Conservation (phyloP, 2,329 filamentous ascomycete genomes). For the Fusarium graminum region DNA sequence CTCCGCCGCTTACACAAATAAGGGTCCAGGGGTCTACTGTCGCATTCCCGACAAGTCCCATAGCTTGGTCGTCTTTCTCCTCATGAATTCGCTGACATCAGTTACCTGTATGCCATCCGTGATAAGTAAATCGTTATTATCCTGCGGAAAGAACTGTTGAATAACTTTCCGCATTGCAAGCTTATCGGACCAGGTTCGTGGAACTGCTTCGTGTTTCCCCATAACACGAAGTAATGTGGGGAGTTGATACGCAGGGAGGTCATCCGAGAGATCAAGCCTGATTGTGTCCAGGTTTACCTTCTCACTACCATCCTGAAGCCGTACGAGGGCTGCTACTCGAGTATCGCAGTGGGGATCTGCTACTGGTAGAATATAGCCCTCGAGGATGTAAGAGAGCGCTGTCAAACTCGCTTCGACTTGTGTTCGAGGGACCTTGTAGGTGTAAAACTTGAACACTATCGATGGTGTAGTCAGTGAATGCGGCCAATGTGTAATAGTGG, state of each 20-base stretch:
- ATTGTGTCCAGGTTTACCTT: background rate
- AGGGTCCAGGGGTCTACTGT: background rate
- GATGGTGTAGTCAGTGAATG: no score
- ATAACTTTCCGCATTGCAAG: background rate
- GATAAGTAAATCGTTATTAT: background rate
- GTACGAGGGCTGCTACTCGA: background rate
- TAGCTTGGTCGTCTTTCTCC: background rate
- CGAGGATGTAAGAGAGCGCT: background rate
- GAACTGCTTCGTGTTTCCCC: background rate
- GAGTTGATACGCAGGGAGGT: conserved; percentile 8
- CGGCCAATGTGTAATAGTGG: no score
- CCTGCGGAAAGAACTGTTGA: conserved; percentile 4
- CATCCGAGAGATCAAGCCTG: background rate
- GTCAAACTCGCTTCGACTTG: conserved; percentile 4
- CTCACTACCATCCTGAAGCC: background rate
- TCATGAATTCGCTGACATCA: conserved; percentile 4
- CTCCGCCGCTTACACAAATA: background rate
- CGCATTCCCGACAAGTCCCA: conserved; percentile 11
- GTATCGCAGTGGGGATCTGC: conserved; percentile 7
- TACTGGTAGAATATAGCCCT: background rate
- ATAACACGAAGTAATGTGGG: background rate
- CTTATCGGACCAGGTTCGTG: conserved; percentile 5
- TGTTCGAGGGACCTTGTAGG: background rate
- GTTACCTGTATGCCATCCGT: background rate
- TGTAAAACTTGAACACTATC: conserved; percentile 8